Conservation (phyloP, 2,329 filamentous ascomycete genomes). For the Aspergillus novofumigatus region DNA sequence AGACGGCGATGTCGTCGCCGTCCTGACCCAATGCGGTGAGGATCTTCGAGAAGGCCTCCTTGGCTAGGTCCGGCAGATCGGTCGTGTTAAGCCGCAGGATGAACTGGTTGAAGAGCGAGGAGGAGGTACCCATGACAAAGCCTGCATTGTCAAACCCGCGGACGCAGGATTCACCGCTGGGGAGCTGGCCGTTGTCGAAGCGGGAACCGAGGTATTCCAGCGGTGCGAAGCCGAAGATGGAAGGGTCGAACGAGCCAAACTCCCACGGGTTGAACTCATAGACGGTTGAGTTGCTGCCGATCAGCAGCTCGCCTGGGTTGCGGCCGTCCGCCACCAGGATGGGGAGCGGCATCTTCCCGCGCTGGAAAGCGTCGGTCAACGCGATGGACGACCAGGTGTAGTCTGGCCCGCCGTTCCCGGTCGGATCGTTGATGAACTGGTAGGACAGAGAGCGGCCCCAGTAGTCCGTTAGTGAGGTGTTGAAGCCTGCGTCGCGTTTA, state of each 20-base stretch:
- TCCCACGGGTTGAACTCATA: slow-evolving; percentile 78
- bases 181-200: slow-evolving; percentile 60
- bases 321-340: slow-evolving; percentile 68
- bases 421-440: slow-evolving; percentile 71
- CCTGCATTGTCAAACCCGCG: slow-evolving; percentile 78
- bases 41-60: slow-evolving; percentile 49
- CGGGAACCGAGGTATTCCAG: slow-evolving; percentile 68
- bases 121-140: slow-evolving; percentile 81
- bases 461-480: slow-evolving; percentile 75
- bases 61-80: slow-evolving; percentile 49
- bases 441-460: slow-evolving; percentile 82
- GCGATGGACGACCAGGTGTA: slow-evolving; percentile 83
- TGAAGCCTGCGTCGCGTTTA: slow-evolving; percentile 62
- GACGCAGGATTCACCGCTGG: slow-evolving; percentile 59
- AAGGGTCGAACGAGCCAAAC: slow-evolving; percentile 72
- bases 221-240: slow-evolving; percentile 66
- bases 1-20: slow-evolving; percentile 70
- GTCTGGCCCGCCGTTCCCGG: slow-evolving; percentile 61
- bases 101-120: slow-evolving; percentile 77
- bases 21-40: slow-evolving; percentile 53
- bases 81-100: slow-evolving; percentile 60
- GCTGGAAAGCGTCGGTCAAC: slow-evolving; percentile 56
- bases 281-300: slow-evolving; percentile 69
- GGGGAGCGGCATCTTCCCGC: slow-evolving; percentile 65
- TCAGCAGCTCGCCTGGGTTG: slow-evolving; percentile 55